A percentile compares a stretch with the other conserved stretches of the same genome.
phyloP scores from a whole-genome alignment of 495 filamentous ascomycete genomes.

The Trypethelium eluteriae region DNA sequence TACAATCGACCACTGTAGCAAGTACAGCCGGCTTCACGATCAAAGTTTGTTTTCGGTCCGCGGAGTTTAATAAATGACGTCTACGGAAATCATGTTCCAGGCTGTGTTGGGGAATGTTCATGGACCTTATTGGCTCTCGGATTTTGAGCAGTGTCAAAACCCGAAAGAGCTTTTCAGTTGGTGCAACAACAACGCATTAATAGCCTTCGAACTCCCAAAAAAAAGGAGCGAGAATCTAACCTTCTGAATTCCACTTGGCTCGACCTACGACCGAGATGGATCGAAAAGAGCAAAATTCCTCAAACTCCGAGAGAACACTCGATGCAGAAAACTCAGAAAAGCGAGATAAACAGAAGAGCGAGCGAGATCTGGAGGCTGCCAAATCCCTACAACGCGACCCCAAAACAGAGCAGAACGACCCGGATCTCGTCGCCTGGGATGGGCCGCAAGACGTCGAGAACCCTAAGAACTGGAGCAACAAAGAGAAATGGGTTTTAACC shows the following conservation, averaged over 20 bases:
- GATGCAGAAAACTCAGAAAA: not conserved
- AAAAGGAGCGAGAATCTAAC: not conserved
- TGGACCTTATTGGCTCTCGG: too few relatives aligned
- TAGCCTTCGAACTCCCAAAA: not conserved
- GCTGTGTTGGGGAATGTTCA: too few relatives aligned
- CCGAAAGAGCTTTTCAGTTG: too few relatives aligned
- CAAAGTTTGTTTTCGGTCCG: too few relatives aligned
- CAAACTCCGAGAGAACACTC: not conserved
- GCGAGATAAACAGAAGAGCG: not conserved
- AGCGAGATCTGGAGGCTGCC: conserved; percentile 3
- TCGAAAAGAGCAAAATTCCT: not conserved
- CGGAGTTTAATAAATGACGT: too few relatives aligned
- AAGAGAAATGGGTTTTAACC: conserved; percentile 25
- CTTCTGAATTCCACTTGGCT: not conserved
- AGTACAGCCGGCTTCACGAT: too few relatives aligned
- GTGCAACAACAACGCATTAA: not conserved
- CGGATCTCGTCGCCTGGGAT: conserved; percentile 24
- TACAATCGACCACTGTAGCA: too few relatives aligned
- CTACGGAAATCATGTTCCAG: too few relatives aligned
- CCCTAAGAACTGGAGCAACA: conserved; percentile 29
- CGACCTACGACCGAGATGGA: not conserved
- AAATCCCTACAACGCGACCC: not conserved
- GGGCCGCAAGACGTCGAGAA: conserved; percentile 27
- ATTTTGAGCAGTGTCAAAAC: too few relatives aligned
- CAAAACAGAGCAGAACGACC: conserved; percentile 10